Percentiles rank a stretch among this genome's conserved stretches.
Conservation (phyloP, 2,329 filamentous ascomycete species). For the Didymella sp. region DNA sequence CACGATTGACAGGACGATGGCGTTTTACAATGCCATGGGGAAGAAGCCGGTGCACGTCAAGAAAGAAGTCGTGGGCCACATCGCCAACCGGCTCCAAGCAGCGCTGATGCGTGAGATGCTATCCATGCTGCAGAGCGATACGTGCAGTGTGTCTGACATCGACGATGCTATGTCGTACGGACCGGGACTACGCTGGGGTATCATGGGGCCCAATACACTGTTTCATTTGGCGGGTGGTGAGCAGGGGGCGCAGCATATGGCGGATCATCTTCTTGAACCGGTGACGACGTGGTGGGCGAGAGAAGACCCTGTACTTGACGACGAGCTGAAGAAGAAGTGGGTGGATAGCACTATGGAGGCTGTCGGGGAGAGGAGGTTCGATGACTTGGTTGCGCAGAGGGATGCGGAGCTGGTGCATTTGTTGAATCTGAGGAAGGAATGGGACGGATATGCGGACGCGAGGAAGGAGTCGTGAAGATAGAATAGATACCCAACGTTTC, state of each 20-base stretch:
- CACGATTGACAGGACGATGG: conserved; percentile 39
- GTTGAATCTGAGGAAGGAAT: conserved; percentile 22
- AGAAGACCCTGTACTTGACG: conserved; percentile 23
- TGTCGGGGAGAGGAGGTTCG: conserved; percentile 17
- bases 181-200: conserved; percentile 26
- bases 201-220: conserved; percentile 26
- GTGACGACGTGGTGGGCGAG: conserved; percentile 29
- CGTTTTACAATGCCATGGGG: conserved; percentile 52
- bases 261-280: conserved; percentile 23
- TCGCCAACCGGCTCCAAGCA: conserved; percentile 56
- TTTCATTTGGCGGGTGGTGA: conserved; percentile 28
- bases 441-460: conserved; percentile 19
- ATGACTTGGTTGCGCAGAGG: conserved; percentile 22
- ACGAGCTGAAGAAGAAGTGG: conserved; percentile 27
- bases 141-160: conserved; percentile 24
- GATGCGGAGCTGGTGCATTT: conserved; percentile 26
- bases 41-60: conserved; percentile 44
- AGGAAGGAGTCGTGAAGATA: conserved; percentile 33
- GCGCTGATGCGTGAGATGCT: conserved; percentile 29
- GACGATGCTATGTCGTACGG: conserved; percentile 29
- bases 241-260: conserved; percentile 27
- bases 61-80: conserved; percentile 53
- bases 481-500: neutral
- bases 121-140: conserved; percentile 22
- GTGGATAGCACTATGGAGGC: conserved; percentile 22